Evolutionary conservation across 108 stramenopile genomes (phyloP).

Genomic region (Pseudonitzschia multistriata): DNA sequence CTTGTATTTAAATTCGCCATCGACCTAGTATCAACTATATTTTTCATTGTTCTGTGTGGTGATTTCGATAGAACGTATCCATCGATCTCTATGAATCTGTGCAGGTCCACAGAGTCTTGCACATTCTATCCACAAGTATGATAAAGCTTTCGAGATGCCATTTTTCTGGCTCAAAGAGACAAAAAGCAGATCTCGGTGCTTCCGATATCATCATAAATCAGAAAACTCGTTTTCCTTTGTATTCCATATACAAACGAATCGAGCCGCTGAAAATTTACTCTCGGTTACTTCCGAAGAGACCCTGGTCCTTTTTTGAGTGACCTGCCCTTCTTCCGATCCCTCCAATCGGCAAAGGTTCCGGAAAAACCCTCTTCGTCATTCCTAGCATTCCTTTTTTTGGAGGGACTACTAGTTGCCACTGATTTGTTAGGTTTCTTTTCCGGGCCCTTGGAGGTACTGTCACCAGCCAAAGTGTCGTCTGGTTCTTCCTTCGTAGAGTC

Average conservation of each 20-base stretch:
- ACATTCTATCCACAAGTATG: background rate
- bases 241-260: slow-evolving; percentile 2
- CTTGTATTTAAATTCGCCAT: slow-evolving; percentile 5
- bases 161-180: too few species aligned
- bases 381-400: slow-evolving; percentile 34
- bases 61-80: background rate
- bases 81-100: background rate
- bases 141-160: too few species aligned
- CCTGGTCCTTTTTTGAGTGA: slow-evolving; percentile 25
- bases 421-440: slow-evolving; percentile 20
- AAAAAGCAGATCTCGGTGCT: too few species aligned
- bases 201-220: too few species aligned
- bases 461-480: background rate
- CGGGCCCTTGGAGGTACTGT: background rate
- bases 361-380: slow-evolving; percentile 74
- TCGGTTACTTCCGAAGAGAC: slow-evolving; percentile 20
- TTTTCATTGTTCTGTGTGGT: too few species aligned
- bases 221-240: background rate
- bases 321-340: slow-evolving; percentile 57
- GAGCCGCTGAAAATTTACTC: too few species aligned
- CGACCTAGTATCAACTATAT: background rate
- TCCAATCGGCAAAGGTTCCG: slow-evolving; percentile 77
- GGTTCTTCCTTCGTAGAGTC: background rate
- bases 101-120: background rate
- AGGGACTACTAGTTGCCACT: slow-evolving; percentile 17